Evolutionary conservation across 192 early-diverging fungal genomes (phyloP), one percentile per base, ranked within the genome.

Genomic region (Coemansia umbellata): DNA sequence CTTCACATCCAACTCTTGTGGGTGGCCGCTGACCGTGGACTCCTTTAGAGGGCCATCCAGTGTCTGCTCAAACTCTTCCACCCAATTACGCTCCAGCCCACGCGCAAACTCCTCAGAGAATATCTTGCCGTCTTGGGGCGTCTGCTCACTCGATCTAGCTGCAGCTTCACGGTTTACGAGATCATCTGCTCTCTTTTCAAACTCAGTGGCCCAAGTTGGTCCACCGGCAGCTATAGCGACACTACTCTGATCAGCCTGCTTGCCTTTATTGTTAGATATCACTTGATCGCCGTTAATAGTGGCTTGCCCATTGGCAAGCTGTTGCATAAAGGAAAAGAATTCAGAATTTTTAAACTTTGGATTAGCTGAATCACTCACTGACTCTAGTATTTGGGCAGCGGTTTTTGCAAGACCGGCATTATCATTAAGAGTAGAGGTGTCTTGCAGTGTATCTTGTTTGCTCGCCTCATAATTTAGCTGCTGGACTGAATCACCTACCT

Each of bases 331-430:
- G 10, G 80, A 82, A 72, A 97, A 69, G 55, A 99, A 99, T 33
- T 90, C 83, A 13, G 91, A 95, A 48, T 88, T 82, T 54, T 88
- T 85, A 58, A 99, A 94, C 72, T 98, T 98, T 26, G 95, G 92
- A 50, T 97, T 95, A 33, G 81, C 72, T 4, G 86, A 78, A n/a
- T 60, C 69, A 26, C 82, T 65, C 14, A 97, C 87, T 26, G 85
- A 81, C 27, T 89, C 84, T 11, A 95, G 63, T 21, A 99, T 79
- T 48, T 88, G 75, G 8, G 82, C 85, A 22, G 96, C 96, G 0
- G 90, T 91, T 40, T 82, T 75, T 5, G 90, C 85, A 11, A 97
- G 79, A n/a, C n/a, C n/a, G n/a, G n/a, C n/a, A 17, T 87, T 83
- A 14, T 91, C 87, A 28, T 45, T 44, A 7, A 7, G 30, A 11